These are phyloP conservation scores for Herpetospermum pedunculosum DNA, from an alignment of 306 rosid species.

Conservation along the genomic window DNA sequence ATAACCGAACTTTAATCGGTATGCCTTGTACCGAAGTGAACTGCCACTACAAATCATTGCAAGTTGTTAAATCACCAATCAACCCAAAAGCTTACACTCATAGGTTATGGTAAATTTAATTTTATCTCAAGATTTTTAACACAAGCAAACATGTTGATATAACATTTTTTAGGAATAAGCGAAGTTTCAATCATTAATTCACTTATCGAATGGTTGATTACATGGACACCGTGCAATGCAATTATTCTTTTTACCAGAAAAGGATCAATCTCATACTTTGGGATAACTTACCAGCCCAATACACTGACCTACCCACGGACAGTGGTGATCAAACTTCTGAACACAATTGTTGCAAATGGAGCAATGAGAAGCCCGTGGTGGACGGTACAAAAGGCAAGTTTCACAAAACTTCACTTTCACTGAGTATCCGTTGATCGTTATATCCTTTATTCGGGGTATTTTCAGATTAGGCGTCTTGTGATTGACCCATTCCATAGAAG, in stretches of 20 bases:
- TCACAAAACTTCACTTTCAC: constrained; percentile 85
- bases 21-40: neutral
- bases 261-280: neutral
- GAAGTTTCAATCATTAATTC: neutral
- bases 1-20: neutral
- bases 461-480: constrained; percentile 29
- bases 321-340: constrained; percentile 90
- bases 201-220: neutral
- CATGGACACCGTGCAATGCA: neutral
- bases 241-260: neutral
- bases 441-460: constrained; percentile 64
- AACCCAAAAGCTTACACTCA: no score
- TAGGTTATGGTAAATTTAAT: no score
- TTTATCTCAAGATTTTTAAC: no score
- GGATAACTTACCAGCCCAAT: constrained; percentile 63
- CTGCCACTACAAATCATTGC: neutral
- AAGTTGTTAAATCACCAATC: no score
- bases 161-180: neutral
- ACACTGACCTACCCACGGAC: constrained; percentile 99
- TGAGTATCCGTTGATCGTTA: constrained; percentile 48
- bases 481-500: constrained; percentile 59
- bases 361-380: constrained; percentile 92
- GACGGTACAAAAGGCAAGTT: constrained; percentile 80
- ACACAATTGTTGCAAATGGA: constrained; percentile 92
- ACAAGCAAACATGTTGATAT: neutral